Conservation (phyloP, 495 filamentous ascomycete genomes). For the Talaromyces liani region DNA sequence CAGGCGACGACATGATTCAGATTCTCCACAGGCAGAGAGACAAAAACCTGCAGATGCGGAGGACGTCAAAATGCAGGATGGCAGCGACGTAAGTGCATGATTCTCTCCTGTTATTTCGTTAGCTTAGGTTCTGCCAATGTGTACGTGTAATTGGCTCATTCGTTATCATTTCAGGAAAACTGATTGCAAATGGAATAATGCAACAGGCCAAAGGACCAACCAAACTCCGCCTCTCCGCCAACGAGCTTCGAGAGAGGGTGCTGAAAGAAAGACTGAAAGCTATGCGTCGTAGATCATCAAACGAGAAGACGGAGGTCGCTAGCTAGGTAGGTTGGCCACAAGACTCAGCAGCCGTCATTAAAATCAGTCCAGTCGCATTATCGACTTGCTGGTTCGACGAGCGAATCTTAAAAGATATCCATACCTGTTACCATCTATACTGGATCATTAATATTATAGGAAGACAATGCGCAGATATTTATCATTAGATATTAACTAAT, state of each 20-base stretch:
- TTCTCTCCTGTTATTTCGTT: background rate
- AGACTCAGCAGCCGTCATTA: too few species aligned
- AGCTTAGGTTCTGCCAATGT: background rate
- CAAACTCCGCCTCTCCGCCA: slow-evolving; percentile 31
- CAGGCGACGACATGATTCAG: slow-evolving; percentile 42
- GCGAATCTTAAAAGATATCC: background rate
- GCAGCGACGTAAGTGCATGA: slow-evolving; percentile 4
- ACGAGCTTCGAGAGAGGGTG: slow-evolving; percentile 56
- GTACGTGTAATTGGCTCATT: slow-evolving; percentile 6
- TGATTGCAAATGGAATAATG: slow-evolving; percentile 1
- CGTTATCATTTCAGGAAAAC: slow-evolving; percentile 6
- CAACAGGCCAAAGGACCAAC: slow-evolving; percentile 3
- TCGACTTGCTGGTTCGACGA: background rate
- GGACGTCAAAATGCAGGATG: slow-evolving; percentile 4
- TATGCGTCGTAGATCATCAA: slow-evolving; percentile 26
- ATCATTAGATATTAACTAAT: background rate
- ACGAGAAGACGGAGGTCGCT: slow-evolving; percentile 20
- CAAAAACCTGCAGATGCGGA: background rate
- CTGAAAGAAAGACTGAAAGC: slow-evolving; percentile 61
- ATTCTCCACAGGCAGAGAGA: slow-evolving; percentile 30
- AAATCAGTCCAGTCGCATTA: too few species aligned
- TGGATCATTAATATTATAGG: background rate
- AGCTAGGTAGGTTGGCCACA: slow-evolving; percentile 2
- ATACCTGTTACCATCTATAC: background rate
- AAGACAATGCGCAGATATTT: background rate